Evolutionary conservation across 306 rosid species (phyloP), one percentile per base, ranked within the genome.

Genomic region (Prunus dulcis): DNA sequence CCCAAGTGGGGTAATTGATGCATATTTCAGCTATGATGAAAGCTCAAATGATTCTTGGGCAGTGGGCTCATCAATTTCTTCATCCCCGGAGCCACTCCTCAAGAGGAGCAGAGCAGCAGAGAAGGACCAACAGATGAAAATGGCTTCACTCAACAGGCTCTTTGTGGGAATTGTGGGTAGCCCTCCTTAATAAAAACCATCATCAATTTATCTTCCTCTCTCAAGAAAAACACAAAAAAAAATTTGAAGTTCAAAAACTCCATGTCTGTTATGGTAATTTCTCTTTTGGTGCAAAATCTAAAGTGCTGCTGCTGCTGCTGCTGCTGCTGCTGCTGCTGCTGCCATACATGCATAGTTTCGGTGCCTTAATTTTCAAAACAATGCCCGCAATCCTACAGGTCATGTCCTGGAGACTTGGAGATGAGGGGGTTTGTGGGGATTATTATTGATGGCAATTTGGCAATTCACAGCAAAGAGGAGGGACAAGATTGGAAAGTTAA

Each of bases 11-110:
- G 88, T 92, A 56, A 82, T 90, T 22, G 99, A 95, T 76, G 90
- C 90, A 19, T 72, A 75, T 50, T 88, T 89, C 79, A 82, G 88
- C 82, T 87, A 83, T 53, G 91, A 90, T 68, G 66, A 62, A 27
- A 88, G 90, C 81, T 92, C 97, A 65, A 88, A 89, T 69, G 96
- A 95, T 80, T 95, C 93, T 18, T 91, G 99, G 97, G 69, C 77
- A 15, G 86, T 87, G 73, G 93, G 83, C 9, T 84, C 85, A 23
- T 80, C 88, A 32, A 81, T 81, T 15, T 84, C 69, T 78, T 83
- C 91, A 23, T 76, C 89, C 2, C 77, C 89, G 27, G 85, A 84
- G 76, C 84, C 86, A 69, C 75, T 80, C 67, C 86, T 89, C 76
- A 95, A 95, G 92, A 95, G 87, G 85, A 81, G 66, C 82, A 90